Conservation (phyloP, 1,139 yeast species). For the Kluyveromyces sp. region DNA sequence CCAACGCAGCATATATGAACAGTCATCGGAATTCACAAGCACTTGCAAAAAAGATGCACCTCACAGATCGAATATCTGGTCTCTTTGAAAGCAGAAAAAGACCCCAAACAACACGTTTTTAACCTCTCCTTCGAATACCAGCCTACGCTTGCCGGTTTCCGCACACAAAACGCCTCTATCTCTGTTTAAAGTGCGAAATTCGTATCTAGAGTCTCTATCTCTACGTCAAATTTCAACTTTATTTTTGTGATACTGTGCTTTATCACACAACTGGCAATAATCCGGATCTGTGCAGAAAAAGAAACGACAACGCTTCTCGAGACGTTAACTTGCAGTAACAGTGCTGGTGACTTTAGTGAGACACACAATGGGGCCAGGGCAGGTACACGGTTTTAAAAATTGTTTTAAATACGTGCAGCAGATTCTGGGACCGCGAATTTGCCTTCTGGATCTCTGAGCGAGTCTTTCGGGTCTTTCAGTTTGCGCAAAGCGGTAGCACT, state of each 20-base stretch:
- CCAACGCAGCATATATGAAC: conserved; percentile 3
- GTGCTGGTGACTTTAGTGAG: too few species aligned
- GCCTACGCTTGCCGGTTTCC: background rate
- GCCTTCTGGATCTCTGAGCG: too few species aligned
- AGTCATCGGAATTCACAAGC: background rate
- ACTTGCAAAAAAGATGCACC: background rate
- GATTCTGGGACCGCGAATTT: too few species aligned
- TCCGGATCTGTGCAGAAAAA: background rate
- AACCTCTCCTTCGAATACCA: background rate
- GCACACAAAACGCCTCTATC: background rate
- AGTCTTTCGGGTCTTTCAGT: too few species aligned
- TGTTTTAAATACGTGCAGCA: too few species aligned
- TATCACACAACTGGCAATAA: background rate
- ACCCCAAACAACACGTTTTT: background rate
- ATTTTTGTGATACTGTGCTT: background rate
- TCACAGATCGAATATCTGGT: background rate
- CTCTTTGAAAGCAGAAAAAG: background rate
- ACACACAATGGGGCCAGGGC: too few species aligned
- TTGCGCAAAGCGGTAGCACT: too few species aligned
- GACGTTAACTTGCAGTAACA: too few species aligned
- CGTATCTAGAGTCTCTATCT: background rate
- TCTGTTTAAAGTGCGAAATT: background rate
- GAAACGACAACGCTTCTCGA: too few species aligned
- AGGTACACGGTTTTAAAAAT: too few species aligned
- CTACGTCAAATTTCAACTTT: background rate